Percentiles rank a stretch among this genome's conserved stretches.
These are phyloP conservation scores for Lasiosphaeriaceae sp. DNA, from an alignment of 495 filamentous ascomycete genomes.

Conservation along the genomic window DNA sequence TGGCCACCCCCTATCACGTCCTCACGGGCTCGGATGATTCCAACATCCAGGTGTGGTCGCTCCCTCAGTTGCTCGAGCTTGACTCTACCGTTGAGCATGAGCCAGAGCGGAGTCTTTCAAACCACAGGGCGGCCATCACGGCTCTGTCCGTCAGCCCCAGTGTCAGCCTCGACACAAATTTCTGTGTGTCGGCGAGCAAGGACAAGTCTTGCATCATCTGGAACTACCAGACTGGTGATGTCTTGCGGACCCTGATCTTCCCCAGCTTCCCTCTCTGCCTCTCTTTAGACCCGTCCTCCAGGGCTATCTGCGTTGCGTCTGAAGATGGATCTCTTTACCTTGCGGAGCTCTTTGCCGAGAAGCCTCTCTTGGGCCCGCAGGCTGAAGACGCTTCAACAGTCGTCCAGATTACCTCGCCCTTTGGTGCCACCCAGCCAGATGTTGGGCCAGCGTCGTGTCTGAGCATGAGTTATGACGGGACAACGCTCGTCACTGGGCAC, in stretches of 20 bases:
- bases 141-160: constrained; percentile 65
- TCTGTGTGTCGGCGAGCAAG: constrained; percentile 72
- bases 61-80: constrained; percentile 64
- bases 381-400: constrained; percentile 47
- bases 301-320: constrained; percentile 77
- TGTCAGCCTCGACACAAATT: constrained; percentile 58
- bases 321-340: constrained; percentile 80
- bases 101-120: constrained; percentile 65
- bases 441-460: constrained; percentile 60
- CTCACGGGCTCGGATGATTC: constrained; percentile 87
- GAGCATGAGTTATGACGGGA: constrained; percentile 76
- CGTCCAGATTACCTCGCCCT: constrained; percentile 57
- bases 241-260: constrained; percentile 76
- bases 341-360: constrained; percentile 66
- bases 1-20: constrained; percentile 69
- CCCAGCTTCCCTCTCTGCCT: constrained; percentile 67
- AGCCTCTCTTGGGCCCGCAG: constrained; percentile 52
- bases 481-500: constrained; percentile 75
- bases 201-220: constrained; percentile 83
- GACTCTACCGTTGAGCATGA: constrained; percentile 48
- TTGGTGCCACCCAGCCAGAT: constrained; percentile 57
- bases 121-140: constrained; percentile 76
- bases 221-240: constrained; percentile 76
- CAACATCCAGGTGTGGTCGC: constrained; percentile 84
- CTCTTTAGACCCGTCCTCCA: constrained; percentile 75